A percentile compares a stretch with the other conserved stretches of the same genome.
phyloP scores from a whole-genome alignment of 75 land plant species.

The Selaginella tamariscina region DNA sequence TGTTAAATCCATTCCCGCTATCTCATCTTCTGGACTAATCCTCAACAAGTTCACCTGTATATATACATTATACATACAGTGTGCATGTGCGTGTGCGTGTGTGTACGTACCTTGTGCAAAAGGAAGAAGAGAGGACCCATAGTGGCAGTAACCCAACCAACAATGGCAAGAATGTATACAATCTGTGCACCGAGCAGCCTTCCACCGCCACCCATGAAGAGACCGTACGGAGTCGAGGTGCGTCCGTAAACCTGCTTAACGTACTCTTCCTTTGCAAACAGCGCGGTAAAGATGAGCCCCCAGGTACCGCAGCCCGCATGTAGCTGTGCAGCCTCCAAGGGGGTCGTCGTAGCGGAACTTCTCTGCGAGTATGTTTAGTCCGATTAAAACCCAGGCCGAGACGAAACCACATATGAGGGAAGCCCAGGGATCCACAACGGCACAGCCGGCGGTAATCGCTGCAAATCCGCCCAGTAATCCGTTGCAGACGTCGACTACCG shows the following conservation, averaged over 20 bases:
- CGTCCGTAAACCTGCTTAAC: slow-evolving; percentile 33
- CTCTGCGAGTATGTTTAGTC: slow-evolving; percentile 26
- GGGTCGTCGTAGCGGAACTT: slow-evolving; percentile 61
- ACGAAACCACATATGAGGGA: slow-evolving; percentile 19
- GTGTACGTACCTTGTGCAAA: slow-evolving; percentile 33
- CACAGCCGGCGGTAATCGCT: slow-evolving; percentile 18
- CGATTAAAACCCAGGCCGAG: slow-evolving; percentile 22
- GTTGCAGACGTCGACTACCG: slow-evolving; percentile 73
- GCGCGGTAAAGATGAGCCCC: slow-evolving; percentile 66
- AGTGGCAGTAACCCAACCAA: slow-evolving; percentile 42
- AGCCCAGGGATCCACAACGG: slow-evolving; percentile 22
- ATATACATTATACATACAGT: too few relatives aligned
- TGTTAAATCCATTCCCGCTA: slow-evolving; percentile 56
- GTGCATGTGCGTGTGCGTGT: too few relatives aligned
- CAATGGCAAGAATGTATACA: slow-evolving; percentile 31
- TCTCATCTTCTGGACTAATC: slow-evolving; percentile 39
- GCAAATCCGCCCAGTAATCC: slow-evolving; percentile 72
- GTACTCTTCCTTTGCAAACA: slow-evolving; percentile 58
- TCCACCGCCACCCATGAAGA: slow-evolving; percentile 59
- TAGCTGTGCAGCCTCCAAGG: slow-evolving; percentile 72
- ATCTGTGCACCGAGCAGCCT: slow-evolving; percentile 38
- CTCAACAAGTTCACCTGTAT: slow-evolving; percentile 30
- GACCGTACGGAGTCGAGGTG: slow-evolving; percentile 29
- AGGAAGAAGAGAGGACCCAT: slow-evolving; percentile 45
- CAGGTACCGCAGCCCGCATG: slow-evolving; percentile 90